These are phyloP conservation scores for Mycena metata DNA, from an alignment of 768 basidiomycete genomes.

Conservation along the genomic window DNA sequence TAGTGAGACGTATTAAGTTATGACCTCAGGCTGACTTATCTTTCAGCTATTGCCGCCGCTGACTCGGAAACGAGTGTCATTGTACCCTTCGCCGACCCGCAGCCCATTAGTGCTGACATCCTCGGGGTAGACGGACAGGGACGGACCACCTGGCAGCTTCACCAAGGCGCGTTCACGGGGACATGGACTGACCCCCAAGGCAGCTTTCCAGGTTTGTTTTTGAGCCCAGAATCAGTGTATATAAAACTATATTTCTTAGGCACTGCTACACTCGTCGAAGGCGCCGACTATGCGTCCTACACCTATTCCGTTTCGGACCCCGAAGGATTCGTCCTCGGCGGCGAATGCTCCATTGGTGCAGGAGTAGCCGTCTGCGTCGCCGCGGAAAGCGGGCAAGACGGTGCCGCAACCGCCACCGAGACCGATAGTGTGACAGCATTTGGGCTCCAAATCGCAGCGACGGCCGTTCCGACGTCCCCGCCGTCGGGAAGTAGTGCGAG, in stretches of 20 bases:
- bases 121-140: constrained; percentile 31
- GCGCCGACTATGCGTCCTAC: constrained; percentile 53
- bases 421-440: constrained; percentile 45
- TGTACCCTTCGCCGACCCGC: constrained; percentile 33
- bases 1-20: too few species aligned
- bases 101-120: constrained; percentile 32
- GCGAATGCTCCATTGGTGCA: constrained; percentile 44
- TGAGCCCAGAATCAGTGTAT: too few species aligned
- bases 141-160: constrained; percentile 35
- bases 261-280: constrained; percentile 59
- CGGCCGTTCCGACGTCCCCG: not conserved
- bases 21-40: too few species aligned
- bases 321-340: constrained; percentile 34
- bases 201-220: constrained; percentile 20
- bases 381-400: not conserved
- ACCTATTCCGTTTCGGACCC: constrained; percentile 47
- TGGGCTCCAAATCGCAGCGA: constrained; percentile 42
- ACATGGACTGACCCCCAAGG: constrained; percentile 35
- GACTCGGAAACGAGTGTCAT: constrained; percentile 31
- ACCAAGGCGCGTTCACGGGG: constrained; percentile 34
- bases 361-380: constrained; percentile 43
- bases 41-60: constrained; percentile 26
- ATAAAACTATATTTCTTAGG: too few species aligned
- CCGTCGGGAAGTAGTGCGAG: not conserved
- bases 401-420: constrained; percentile 3